Evolutionary conservation across 176 grass and related monocot genomes (phyloP).

Genomic region (Miscanthus lutarioriparius): DNA sequence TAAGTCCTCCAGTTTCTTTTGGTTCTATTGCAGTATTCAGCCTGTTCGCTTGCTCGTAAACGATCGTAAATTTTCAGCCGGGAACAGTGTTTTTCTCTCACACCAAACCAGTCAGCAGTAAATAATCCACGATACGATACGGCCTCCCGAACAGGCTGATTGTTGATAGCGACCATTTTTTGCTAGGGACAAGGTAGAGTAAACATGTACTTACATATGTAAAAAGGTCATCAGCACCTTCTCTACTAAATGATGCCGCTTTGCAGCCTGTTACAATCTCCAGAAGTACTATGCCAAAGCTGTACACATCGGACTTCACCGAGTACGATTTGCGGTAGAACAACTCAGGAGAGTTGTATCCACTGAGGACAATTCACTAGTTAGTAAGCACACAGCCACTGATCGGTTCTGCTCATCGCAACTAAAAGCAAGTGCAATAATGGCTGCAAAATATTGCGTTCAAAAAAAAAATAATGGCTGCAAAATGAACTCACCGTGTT

Average conservation of each 20-base stretch:
- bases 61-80: too few species aligned
- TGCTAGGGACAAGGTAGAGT: neutral
- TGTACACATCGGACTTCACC: constrained; percentile 37
- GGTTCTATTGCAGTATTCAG: neutral
- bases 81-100: too few species aligned
- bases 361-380: neutral
- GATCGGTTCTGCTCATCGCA: neutral
- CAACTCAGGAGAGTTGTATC: constrained; percentile 32
- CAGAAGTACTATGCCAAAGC: constrained; percentile 36
- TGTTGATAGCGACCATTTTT: neutral
- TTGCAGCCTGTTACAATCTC: constrained; percentile 35
- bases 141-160: too few species aligned
- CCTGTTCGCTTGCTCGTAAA: too few species aligned
- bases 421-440: neutral
- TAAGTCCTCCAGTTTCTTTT: too few species aligned
- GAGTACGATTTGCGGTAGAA: constrained; percentile 1
- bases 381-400: neutral
- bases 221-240: constrained; percentile 14
- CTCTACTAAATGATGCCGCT: neutral
- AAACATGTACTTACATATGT: constrained; percentile 26
- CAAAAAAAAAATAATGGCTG: neutral
- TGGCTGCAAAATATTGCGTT: neutral
- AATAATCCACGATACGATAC: too few species aligned
- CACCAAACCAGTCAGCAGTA: too few species aligned
- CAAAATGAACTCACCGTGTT: neutral